A percentile compares a stretch with the other conserved stretches of the same genome.
Conservation (phyloP, 768 basidiomycete species). For the Suillus clintonianus region DNA sequence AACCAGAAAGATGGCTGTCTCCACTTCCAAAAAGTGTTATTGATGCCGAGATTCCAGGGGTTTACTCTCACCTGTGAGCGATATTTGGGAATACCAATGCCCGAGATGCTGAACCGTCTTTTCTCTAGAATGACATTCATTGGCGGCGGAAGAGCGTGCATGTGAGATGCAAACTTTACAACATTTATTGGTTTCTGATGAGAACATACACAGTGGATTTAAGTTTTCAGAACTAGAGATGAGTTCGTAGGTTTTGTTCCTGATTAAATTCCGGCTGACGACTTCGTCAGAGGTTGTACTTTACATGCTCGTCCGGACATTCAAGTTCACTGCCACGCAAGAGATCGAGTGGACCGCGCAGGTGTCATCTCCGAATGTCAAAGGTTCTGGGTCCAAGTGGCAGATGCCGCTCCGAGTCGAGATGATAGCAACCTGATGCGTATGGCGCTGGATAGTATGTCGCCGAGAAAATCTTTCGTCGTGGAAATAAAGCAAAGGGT, state of each 20-base stretch:
- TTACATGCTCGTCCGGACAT: not conserved
- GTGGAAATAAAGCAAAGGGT: no score
- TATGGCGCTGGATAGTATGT: not conserved
- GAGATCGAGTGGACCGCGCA: constrained; percentile 11
- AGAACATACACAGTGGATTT: constrained; percentile 31
- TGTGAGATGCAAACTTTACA: constrained; percentile 41
- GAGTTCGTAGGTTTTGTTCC: constrained; percentile 34
- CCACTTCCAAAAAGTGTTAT: constrained; percentile 38
- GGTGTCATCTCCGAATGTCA: constrained; percentile 8
- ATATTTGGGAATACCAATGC: not conserved
- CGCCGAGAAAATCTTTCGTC: not conserved
- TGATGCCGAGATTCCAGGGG: constrained; percentile 43
- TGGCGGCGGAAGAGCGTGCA: constrained; percentile 47
- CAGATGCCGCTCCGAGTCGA: constrained; percentile 7
- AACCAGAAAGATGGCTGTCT: constrained; percentile 51
- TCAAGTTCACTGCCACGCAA: constrained; percentile 10
- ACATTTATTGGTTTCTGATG: constrained; percentile 37
- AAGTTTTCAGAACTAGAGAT: constrained; percentile 52
- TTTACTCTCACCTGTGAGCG: constrained; percentile 46
- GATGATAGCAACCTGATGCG: not conserved
- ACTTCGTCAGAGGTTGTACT: constrained; percentile 6
- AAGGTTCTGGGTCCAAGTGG: constrained; percentile 1
- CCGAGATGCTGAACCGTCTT: not conserved
- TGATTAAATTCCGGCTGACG: not conserved
- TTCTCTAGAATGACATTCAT: constrained; percentile 47